Evolutionary conservation across 1,284 basidiomycete genomes (phyloP).

Genomic region (Cystobasidium pallidum): DNA sequence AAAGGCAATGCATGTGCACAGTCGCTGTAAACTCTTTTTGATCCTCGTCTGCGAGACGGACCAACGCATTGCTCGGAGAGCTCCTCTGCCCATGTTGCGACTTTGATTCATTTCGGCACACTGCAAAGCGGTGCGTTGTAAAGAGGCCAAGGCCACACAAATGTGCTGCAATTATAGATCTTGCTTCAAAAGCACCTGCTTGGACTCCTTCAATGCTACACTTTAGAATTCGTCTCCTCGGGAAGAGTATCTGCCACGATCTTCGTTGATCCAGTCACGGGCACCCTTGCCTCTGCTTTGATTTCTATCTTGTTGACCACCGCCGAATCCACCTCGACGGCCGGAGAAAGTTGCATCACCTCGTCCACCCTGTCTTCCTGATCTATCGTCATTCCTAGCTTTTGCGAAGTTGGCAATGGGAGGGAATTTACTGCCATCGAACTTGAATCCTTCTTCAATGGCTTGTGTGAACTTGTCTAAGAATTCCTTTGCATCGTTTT

Average conservation of each 20-base stretch:
- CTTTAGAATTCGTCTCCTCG: background rate
- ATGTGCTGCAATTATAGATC: no score
- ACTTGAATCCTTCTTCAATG: background rate
- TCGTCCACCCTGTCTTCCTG: background rate
- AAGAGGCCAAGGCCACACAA: no score
- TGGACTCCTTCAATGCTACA: no score
- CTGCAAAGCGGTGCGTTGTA: no score
- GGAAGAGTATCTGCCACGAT: background rate
- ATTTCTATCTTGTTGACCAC: background rate
- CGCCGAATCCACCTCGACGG: background rate
- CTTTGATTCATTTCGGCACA: no score
- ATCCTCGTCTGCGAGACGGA: no score
- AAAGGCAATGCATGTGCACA: no score
- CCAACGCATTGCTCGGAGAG: no score
- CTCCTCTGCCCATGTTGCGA: no score
- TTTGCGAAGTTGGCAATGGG: background rate
- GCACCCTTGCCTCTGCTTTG: background rate
- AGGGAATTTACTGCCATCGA: background rate
- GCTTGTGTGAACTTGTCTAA: background rate
- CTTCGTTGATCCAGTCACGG: constrained; percentile 3
- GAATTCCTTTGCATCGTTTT: constrained; percentile 9
- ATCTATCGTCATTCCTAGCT: background rate
- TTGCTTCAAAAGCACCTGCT: no score
- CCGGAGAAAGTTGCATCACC: background rate
- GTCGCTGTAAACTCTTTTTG: no score